Evolutionary conservation across 2,329 filamentous ascomycete species (phyloP), one percentile per base, ranked within the genome.

Genomic region (Leptographium procerum): DNA sequence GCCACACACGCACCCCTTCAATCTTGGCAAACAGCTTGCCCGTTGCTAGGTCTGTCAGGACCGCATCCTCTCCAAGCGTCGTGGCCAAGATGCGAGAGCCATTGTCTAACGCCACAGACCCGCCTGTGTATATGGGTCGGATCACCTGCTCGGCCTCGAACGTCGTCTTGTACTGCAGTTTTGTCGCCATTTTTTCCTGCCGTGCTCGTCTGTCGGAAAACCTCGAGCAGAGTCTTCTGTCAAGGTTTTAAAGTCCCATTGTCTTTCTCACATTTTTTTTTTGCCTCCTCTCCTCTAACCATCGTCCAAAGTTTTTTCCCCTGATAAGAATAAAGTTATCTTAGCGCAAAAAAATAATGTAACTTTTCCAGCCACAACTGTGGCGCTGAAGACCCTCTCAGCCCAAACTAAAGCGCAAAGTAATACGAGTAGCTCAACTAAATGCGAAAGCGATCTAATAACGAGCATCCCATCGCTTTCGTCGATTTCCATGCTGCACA

Each of bases 71-170:
- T 40, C 89, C 91, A n/a, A 97, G 75, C 40, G 88, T 91, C 28
- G 91, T 91, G 50, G 91, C 92, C 57, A 99, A 79, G 62, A 97
- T 83, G 66, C 83, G 83, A 56, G 91, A 91, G 73, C 84, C 83
- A 70, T 85, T 82, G 76, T 92, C 90, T 61, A 97, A 81, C 33
- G 89, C 85, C 60, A 95, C 85, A 64, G 88, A 87, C 50, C 94
- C 94, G 57, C 94, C 94, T 2, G 92, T 96, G 69, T 94, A 96
- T 55, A 97, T 92, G 24, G 94, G 94, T 66, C 91, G 88, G 58
- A 99, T 88, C 53, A 90, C 88, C 67, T 87, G 84, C 64, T 81
- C 81, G 60, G 87, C 83, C 68, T 95, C 89, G 71, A 96, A 99
- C 4, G 92, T 96, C 59, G 91, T 96, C 77, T 91, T 95, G 65